A percentile compares a stretch with the other conserved stretches of the same genome.
Conservation (phyloP, 768 basidiomycete species). For the Termitomyces sp. region DNA sequence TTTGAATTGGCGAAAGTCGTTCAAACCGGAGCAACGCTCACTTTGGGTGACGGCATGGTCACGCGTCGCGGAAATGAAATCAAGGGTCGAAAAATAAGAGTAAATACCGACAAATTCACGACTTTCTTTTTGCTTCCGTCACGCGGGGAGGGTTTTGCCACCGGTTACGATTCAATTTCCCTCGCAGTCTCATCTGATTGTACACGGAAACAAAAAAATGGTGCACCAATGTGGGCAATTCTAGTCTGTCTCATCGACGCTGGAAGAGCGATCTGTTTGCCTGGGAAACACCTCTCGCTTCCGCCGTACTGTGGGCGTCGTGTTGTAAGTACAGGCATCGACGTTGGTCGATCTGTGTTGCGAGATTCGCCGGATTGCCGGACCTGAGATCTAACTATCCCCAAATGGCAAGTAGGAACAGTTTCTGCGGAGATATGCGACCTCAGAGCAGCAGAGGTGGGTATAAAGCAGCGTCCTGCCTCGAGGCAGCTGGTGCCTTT, state of each 20-base stretch:
- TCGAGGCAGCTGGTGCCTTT: constrained; percentile 18
- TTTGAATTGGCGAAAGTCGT: neutral
- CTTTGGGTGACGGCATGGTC: constrained; percentile 4
- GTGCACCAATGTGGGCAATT: neutral
- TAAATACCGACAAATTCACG: neutral
- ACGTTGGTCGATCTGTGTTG: constrained; percentile 7
- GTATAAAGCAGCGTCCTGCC: constrained; percentile 17
- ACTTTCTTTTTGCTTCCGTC: constrained; percentile 15
- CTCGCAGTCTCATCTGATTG: neutral
- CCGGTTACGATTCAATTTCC: neutral
- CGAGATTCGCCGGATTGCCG: constrained; percentile 14
- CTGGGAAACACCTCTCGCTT: neutral
- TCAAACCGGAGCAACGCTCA: constrained; percentile 4
- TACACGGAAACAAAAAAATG: neutral
- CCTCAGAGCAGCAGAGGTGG: constrained; percentile 14
- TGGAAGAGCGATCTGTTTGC: neutral
- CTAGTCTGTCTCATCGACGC: neutral
- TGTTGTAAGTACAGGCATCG: constrained; percentile 11
- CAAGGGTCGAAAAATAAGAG: constrained; percentile 10
- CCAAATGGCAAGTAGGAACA: constrained; percentile 14
- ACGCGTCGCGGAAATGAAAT: constrained; percentile 9
- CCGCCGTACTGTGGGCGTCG: neutral
- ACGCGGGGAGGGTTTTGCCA: constrained; percentile 7
- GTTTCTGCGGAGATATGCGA: constrained; percentile 13
- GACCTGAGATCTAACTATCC: constrained; percentile 17